These are phyloP conservation scores for Saturnispora kantuleensis DNA, from an alignment of 805 yeast genomes.

Conservation along the genomic window DNA sequence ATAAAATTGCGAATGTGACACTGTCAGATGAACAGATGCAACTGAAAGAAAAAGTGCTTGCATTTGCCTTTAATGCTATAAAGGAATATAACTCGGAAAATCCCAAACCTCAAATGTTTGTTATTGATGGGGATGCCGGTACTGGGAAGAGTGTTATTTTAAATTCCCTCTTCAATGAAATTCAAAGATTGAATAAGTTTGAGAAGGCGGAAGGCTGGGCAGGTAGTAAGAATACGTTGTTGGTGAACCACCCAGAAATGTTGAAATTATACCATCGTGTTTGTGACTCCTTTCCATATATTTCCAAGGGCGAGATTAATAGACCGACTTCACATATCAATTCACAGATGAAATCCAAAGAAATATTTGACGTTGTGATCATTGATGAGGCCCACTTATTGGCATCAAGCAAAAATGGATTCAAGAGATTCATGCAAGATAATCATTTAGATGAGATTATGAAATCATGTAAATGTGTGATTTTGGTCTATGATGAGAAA, in stretches of 20 bases:
- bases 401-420: constrained; percentile 35
- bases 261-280: constrained; percentile 34
- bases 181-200: constrained; percentile 22
- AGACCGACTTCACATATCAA: constrained; percentile 38
- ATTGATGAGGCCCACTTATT: constrained; percentile 39
- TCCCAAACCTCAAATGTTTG: constrained; percentile 27
- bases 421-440: constrained; percentile 34
- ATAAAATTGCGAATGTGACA: constrained; percentile 27
- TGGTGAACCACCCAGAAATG: constrained; percentile 42
- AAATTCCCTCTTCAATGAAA: constrained; percentile 34
- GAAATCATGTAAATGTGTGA: constrained; percentile 29
- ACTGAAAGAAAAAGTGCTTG: constrained; percentile 23
- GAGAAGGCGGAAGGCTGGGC: constrained; percentile 15
- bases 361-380: constrained; percentile 30
- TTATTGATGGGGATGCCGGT: constrained; percentile 40
- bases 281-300: constrained; percentile 28
- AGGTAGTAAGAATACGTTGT: constrained; percentile 29
- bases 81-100: constrained; percentile 9
- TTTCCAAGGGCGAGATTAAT: constrained; percentile 30
- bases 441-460: constrained; percentile 35
- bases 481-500: constrained; percentile 37
- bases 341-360: constrained; percentile 21
- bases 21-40: constrained; percentile 30
- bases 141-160: constrained; percentile 38
- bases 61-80: constrained; percentile 23